Conservation (phyloP, 805 yeast species). For the Scheffersomyces stipitis region DNA sequence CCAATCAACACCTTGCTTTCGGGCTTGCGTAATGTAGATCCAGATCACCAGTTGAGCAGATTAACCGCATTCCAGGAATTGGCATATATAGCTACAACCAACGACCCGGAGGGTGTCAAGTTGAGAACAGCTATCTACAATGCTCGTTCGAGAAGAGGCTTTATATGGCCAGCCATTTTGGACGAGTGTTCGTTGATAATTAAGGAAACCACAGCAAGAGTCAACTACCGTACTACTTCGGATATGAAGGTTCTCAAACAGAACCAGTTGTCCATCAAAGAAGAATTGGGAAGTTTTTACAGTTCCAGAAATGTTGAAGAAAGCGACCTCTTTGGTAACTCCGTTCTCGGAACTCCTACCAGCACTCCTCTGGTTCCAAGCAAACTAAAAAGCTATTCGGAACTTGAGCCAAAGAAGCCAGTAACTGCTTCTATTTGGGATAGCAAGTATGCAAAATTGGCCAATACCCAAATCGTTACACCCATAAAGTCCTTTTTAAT, state of each 20-base stretch:
- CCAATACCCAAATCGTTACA: conserved; percentile 13
- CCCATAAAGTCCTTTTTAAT: conserved; percentile 10
- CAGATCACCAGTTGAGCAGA: conserved; percentile 33
- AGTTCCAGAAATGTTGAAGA: conserved; percentile 7
- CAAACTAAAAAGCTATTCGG: conserved; percentile 4
- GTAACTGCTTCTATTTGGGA: neutral
- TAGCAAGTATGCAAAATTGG: conserved; percentile 3
- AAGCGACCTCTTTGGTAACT: conserved; percentile 38
- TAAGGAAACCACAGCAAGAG: conserved; percentile 45
- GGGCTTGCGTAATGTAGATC: conserved; percentile 57
- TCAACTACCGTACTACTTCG: conserved; percentile 31
- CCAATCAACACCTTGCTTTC: conserved; percentile 64
- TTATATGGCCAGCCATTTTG: conserved; percentile 58
- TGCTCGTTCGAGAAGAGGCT: conserved; percentile 44
- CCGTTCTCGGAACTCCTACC: conserved; percentile 11
- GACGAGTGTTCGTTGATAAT: conserved; percentile 61
- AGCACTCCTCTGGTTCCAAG: neutral
- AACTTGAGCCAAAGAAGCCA: conserved; percentile 1
- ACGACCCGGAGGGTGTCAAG: conserved; percentile 34
- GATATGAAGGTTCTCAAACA: conserved; percentile 30
- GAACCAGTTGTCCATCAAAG: conserved; percentile 15
- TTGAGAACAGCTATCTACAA: conserved; percentile 56
- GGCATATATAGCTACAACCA: conserved; percentile 58
- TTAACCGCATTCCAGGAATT: conserved; percentile 76
- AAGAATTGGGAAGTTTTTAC: conserved; percentile 10